Evolutionary conservation across 352 stramenopile genomes (phyloP).

Genomic region (Pythium aristosporum): DNA sequence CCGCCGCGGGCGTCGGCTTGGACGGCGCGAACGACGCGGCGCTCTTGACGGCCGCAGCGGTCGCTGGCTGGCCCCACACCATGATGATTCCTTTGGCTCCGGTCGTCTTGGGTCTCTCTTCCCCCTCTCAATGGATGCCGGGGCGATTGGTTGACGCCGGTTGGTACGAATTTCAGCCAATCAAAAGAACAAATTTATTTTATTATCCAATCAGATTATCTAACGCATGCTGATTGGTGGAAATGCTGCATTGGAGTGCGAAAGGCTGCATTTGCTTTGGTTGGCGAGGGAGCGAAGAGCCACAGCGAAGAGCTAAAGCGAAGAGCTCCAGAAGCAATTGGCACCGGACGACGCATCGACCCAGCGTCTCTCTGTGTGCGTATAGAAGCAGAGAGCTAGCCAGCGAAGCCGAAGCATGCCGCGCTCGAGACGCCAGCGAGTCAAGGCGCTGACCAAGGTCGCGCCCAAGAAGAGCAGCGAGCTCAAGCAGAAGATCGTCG

Average conservation of each 20-base stretch:
- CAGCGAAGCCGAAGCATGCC: slow-evolving; percentile 50
- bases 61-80: slow-evolving; percentile 59
- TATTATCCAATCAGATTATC: slow-evolving; percentile 30
- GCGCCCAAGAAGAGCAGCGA: slow-evolving; percentile 95
- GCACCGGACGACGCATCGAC: background rate
- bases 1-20: slow-evolving; percentile 17
- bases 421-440: slow-evolving; percentile 85
- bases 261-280: slow-evolving; percentile 32
- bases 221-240: slow-evolving; percentile 34
- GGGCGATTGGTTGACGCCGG: slow-evolving; percentile 53
- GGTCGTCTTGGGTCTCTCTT: background rate
- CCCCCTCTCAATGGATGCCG: background rate
- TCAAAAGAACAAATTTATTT: slow-evolving; percentile 1
- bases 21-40: slow-evolving; percentile 20
- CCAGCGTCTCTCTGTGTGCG: background rate
- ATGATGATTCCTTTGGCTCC: slow-evolving; percentile 33
- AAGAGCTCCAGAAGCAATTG: slow-evolving; percentile 9
- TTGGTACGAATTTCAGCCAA: slow-evolving; percentile 42
- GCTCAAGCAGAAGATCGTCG: slow-evolving; percentile 95
- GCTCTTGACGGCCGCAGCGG: slow-evolving; percentile 22
- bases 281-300: slow-evolving; percentile 33
- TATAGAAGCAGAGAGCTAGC: background rate
- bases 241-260: slow-evolving; percentile 28
- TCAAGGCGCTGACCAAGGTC: slow-evolving; percentile 93
- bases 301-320: slow-evolving; percentile 12